These are phyloP conservation scores for Penicillium daleae DNA, from an alignment of 495 filamentous ascomycete genomes.

Conservation along the genomic window DNA sequence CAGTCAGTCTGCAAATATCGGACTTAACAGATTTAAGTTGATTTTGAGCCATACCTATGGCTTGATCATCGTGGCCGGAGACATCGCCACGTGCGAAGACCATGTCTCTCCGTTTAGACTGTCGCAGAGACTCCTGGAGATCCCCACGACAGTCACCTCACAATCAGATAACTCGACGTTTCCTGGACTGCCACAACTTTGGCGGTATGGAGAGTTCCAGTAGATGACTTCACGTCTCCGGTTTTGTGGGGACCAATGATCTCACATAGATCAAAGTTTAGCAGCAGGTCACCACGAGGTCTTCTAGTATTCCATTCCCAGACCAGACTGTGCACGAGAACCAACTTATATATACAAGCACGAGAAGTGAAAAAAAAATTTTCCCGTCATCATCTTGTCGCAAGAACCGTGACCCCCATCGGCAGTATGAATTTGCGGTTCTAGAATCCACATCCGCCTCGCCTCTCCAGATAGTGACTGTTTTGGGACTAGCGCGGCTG, in stretches of 20 bases:
- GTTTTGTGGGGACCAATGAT: constrained; percentile 1
- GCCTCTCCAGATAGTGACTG: constrained; percentile 32
- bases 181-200: not conserved
- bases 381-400: not conserved
- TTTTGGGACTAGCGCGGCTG: constrained; percentile 30
- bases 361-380: constrained; percentile 5
- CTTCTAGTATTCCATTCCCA: too few relatives aligned
- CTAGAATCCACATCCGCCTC: constrained; percentile 15
- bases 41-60: constrained; percentile 17
- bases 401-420: constrained; percentile 7
- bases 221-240: constrained; percentile 23
- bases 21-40: not conserved
- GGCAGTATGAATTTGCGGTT: not conserved
- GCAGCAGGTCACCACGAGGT: too few relatives aligned
- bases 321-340: not conserved
- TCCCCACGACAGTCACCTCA: not conserved
- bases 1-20: not conserved
- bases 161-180: not conserved
- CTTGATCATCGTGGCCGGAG: constrained; percentile 26
- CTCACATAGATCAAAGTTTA: constrained; percentile 10
- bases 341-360: not conserved
- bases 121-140: not conserved
- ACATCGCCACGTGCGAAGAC: constrained; percentile 35
- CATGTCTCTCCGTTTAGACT: constrained; percentile 15
- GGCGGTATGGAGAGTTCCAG: not conserved